phyloP scores from a whole-genome alignment of 1,284 basidiomycete genomes.

The Cutaneotrichosporon dermatis region DNA sequence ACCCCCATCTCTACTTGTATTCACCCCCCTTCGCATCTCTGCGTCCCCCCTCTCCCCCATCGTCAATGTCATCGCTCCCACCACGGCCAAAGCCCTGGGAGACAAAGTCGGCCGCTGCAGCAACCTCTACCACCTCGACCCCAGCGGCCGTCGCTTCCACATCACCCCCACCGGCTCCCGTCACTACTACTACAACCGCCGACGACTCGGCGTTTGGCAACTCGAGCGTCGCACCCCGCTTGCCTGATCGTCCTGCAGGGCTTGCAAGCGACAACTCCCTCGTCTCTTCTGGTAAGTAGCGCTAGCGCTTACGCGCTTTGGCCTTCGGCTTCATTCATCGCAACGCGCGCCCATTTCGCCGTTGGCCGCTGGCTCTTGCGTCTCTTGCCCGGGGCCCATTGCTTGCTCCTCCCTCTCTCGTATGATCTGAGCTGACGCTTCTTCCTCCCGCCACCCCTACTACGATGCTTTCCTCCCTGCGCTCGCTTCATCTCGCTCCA shows the following conservation, averaged over 20 bases:
- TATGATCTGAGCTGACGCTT: background rate
- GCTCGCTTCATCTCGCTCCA: too few species aligned
- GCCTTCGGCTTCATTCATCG: too few species aligned
- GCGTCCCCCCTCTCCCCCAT: too few species aligned
- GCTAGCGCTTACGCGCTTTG: too few species aligned
- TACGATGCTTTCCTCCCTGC: background rate
- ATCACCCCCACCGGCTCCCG: constrained; percentile 26
- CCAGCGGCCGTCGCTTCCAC: constrained; percentile 5
- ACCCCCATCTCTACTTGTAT: background rate
- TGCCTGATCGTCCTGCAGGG: constrained; percentile 40
- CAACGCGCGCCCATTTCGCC: background rate
- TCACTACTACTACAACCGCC: constrained; percentile 19
- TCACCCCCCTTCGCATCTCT: background rate
- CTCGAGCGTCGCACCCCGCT: constrained; percentile 28
- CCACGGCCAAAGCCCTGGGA: constrained; percentile 45
- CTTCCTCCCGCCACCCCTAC: background rate
- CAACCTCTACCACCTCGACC: constrained; percentile 10
- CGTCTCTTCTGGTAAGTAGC: constrained; percentile 7
- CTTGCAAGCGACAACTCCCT: constrained; percentile 20
- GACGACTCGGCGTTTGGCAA: constrained; percentile 25
- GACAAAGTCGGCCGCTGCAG: constrained; percentile 21
- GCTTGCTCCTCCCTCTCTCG: background rate
- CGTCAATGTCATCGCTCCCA: constrained; percentile 34
- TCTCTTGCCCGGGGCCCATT: background rate
- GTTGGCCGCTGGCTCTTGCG: background rate